These are phyloP conservation scores for Ensete glaucum DNA, from an alignment of 176 grass and related monocot species.

Conservation along the genomic window DNA sequence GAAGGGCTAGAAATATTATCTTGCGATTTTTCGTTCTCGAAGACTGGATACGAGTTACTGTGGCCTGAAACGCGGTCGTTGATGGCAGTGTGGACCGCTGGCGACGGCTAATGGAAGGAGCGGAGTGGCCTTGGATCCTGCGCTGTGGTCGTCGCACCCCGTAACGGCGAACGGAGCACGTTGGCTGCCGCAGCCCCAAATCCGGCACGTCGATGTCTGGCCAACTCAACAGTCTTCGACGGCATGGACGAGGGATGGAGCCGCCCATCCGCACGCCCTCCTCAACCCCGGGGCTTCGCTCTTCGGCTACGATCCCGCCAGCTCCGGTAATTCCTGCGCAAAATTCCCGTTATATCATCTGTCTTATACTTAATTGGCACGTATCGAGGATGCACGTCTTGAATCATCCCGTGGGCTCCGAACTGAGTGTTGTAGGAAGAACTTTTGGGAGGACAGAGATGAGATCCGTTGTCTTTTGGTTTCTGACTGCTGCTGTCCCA, in stretches of 20 bases:
- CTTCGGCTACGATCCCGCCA: conserved; percentile 49
- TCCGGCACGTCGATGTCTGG: background rate
- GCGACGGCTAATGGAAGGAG: background rate
- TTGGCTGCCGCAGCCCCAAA: background rate
- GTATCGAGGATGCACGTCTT: background rate
- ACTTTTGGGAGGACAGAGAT: background rate
- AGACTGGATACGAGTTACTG: background rate
- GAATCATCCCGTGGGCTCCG: conserved; percentile 2
- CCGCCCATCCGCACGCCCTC: conserved; percentile 30
- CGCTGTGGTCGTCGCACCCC: background rate
- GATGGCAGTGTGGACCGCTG: background rate
- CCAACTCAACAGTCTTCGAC: background rate
- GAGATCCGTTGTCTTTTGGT: background rate
- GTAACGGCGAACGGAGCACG: background rate
- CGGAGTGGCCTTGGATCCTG: background rate
- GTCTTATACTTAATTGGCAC: background rate
- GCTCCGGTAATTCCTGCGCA: conserved; percentile 43
- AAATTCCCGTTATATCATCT: conserved; percentile 12
- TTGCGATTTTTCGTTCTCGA: conserved; percentile 5
- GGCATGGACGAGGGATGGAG: conserved; percentile 15
- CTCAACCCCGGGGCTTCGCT: conserved; percentile 42
- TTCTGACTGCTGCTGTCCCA: background rate
- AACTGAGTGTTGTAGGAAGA: background rate
- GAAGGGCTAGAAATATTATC: background rate
- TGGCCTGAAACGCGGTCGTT: background rate